Evolutionary conservation across 129 eudicot genomes (phyloP).

Genomic region (Artemisia annua): DNA sequence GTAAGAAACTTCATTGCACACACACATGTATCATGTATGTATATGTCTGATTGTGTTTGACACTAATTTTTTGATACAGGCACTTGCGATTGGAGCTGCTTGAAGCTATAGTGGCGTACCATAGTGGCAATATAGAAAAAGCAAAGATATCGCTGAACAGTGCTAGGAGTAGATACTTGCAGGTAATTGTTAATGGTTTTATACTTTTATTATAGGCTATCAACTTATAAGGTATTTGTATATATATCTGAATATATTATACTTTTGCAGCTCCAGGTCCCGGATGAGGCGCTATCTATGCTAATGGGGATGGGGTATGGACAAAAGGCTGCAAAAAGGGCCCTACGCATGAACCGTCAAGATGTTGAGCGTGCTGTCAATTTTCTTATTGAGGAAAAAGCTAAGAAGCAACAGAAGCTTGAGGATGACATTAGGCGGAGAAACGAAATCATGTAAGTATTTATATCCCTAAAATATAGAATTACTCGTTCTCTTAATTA

Average conservation of each 20-base stretch:
- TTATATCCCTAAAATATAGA: background rate
- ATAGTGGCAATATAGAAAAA: slow-evolving; percentile 67
- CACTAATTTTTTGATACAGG: slow-evolving; percentile 39
- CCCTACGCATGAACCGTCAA: slow-evolving; percentile 77
- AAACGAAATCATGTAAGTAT: slow-evolving; percentile 62
- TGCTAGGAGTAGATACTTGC: slow-evolving; percentile 58
- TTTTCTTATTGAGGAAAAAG: slow-evolving; percentile 76
- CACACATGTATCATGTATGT: background rate
- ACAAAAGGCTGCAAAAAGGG: slow-evolving; percentile 71
- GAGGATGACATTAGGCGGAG: slow-evolving; percentile 57
- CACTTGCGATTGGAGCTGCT: slow-evolving; percentile 79
- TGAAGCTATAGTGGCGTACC: slow-evolving; percentile 94
- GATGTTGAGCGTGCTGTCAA: slow-evolving; percentile 68
- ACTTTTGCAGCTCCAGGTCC: slow-evolving; percentile 72
- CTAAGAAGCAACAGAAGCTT: slow-evolving; percentile 42
- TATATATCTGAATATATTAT: slow-evolving; percentile 10
- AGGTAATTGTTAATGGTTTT: slow-evolving; percentile 39
- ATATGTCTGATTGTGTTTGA: background rate
- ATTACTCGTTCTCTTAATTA: background rate
- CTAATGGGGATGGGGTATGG: slow-evolving; percentile 89
- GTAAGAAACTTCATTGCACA: slow-evolving; percentile 44
- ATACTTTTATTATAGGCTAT: background rate
- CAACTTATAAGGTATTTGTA: background rate
- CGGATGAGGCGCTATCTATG: slow-evolving; percentile 73
- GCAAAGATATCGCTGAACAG: slow-evolving; percentile 54